These are phyloP conservation scores for Phoma herbarum DNA, from an alignment of 2,329 filamentous ascomycete genomes.

Conservation along the genomic window DNA sequence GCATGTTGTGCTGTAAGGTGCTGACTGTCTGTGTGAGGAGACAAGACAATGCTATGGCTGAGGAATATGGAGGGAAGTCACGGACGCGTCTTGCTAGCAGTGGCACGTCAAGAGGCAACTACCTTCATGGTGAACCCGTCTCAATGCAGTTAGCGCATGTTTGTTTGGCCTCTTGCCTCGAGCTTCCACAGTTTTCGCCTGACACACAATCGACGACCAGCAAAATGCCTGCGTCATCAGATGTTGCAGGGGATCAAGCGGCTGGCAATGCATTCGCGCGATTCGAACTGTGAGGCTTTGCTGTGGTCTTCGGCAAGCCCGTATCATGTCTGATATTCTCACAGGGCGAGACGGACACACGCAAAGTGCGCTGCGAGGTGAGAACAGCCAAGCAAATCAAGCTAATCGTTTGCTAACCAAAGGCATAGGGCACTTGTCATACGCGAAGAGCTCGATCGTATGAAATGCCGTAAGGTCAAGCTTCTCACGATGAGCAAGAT, in stretches of 20 bases:
- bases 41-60: too few relatives aligned
- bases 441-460: background rate
- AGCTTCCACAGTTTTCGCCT: background rate
- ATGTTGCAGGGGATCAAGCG: background rate
- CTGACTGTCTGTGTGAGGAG: too few relatives aligned
- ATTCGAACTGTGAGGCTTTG: background rate
- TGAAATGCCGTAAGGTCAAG: conserved; percentile 1
- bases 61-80: background rate
- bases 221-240: background rate
- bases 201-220: background rate
- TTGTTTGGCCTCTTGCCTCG: background rate
- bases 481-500: conserved; percentile 3
- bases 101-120: background rate
- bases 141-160: background rate
- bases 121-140: background rate
- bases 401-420: background rate
- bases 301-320: background rate
- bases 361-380: background rate
- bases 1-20: conserved; percentile 16
- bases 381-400: background rate
- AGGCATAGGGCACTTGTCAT: background rate
- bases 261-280: background rate
- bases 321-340: background rate
- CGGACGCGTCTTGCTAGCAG: background rate
- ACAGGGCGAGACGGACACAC: background rate